Conservation (phyloP, 1,139 yeast genomes). For the Yamadazyma oceani region DNA sequence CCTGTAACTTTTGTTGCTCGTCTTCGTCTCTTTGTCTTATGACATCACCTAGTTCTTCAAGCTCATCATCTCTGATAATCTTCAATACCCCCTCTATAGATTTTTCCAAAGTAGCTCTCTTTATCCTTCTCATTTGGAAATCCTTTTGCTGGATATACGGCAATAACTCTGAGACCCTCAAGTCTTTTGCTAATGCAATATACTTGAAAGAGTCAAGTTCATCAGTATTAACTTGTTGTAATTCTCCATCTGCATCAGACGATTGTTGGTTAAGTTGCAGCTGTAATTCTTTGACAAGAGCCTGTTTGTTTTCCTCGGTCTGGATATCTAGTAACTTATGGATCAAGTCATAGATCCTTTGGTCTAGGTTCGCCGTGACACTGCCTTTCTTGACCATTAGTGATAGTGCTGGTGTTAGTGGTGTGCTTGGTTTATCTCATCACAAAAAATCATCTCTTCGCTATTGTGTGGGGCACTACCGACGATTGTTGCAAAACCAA, state of each 20-base stretch:
- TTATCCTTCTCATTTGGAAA: conserved; percentile 63
- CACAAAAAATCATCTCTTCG: not conserved
- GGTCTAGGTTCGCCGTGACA: conserved; percentile 42
- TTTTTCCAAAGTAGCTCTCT: conserved; percentile 54
- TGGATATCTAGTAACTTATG: conserved; percentile 53
- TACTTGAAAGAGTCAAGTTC: conserved; percentile 32
- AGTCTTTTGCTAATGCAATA: conserved; percentile 61
- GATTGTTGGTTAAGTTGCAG: not conserved
- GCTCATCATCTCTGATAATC: conserved; percentile 46
- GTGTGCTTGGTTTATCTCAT: conserved; percentile 1
- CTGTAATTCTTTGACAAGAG: conserved; percentile 5
- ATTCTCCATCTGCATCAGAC: conserved; percentile 22
- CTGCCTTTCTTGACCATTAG: conserved; percentile 15
- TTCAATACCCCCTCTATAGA: conserved; percentile 56
- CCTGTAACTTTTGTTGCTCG: conserved; percentile 20
- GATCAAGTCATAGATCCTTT: conserved; percentile 49
- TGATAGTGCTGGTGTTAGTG: not conserved
- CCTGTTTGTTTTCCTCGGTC: conserved; percentile 43
- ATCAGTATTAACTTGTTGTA: not conserved
- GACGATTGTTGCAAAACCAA: not conserved
- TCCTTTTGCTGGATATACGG: conserved; percentile 61
- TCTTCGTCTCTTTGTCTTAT: conserved; percentile 32
- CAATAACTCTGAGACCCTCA: conserved; percentile 50
- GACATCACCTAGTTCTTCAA: conserved; percentile 36
- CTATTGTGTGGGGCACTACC: no score